phyloP scores from a whole-genome alignment of 306 rosid species.

The Vigna hirtella region DNA sequence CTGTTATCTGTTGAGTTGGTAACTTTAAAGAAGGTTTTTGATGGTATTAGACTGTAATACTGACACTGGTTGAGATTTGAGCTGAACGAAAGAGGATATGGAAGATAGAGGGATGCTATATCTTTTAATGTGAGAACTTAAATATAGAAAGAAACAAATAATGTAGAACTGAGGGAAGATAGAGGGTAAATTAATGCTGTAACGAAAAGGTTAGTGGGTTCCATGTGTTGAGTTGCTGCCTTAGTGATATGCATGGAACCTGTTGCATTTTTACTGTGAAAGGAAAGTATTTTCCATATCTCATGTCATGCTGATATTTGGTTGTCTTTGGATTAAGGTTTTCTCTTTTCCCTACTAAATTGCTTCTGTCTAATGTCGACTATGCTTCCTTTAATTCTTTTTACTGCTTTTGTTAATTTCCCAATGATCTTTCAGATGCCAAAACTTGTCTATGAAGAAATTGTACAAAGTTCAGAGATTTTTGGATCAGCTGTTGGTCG shows the following conservation, averaged over 20 bases:
- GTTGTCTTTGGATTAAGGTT: slow-evolving; percentile 8
- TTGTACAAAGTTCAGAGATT: slow-evolving; percentile 62
- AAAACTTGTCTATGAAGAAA: slow-evolving; percentile 73
- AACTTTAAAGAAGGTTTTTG: background rate
- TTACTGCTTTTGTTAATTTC: slow-evolving; percentile 29
- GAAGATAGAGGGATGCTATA: background rate
- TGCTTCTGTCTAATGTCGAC: slow-evolving; percentile 17
- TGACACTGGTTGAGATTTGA: background rate
- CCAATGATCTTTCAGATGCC: slow-evolving; percentile 64
- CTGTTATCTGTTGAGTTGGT: slow-evolving; percentile 5
- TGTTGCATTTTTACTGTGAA: slow-evolving; percentile 9
- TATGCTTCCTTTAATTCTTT: slow-evolving; percentile 24
- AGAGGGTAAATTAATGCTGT: background rate
- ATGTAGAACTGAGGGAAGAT: background rate
- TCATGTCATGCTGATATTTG: background rate
- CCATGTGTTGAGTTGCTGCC: slow-evolving; percentile 16
- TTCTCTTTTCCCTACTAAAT: slow-evolving; percentile 2
- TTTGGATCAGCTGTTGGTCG: slow-evolving; percentile 58
- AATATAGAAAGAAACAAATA: slow-evolving; percentile 4
- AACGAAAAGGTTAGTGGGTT: slow-evolving; percentile 9
- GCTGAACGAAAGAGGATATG: slow-evolving; percentile 5
- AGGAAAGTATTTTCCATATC: slow-evolving; percentile 14
- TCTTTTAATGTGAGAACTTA: background rate
- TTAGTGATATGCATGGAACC: background rate
- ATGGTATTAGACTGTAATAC: background rate